Evolutionary conservation across 2,329 filamentous ascomycete genomes (phyloP).

Genomic region (Ceratocystis papillata): DNA sequence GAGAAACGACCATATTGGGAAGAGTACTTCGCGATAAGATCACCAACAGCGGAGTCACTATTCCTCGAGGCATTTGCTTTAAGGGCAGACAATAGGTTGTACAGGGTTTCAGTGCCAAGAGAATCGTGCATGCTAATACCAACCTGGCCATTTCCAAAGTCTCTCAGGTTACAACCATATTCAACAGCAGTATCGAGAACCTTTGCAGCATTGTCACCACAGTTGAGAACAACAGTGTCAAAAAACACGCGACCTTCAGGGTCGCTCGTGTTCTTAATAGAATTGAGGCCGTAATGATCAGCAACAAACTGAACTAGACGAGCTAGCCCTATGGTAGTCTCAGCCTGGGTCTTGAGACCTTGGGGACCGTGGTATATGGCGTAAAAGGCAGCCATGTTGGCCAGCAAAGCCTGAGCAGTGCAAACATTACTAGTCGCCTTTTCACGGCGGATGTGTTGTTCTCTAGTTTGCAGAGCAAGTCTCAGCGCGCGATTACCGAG

Average conservation of each 20-base stretch:
- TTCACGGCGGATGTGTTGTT: slow-evolving; percentile 91
- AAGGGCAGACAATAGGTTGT: slow-evolving; percentile 36
- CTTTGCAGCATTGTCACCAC: slow-evolving; percentile 37
- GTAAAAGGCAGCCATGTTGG: slow-evolving; percentile 94
- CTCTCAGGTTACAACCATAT: slow-evolving; percentile 28
- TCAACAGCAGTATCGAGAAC: slow-evolving; percentile 17
- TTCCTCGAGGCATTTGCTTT: slow-evolving; percentile 28
- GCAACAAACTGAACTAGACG: slow-evolving; percentile 57
- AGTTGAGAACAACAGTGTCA: slow-evolving; percentile 66
- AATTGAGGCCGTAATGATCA: slow-evolving; percentile 51
- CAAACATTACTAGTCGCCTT: slow-evolving; percentile 98
- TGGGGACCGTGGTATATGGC: slow-evolving; percentile 85
- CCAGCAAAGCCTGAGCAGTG: slow-evolving; percentile 83
- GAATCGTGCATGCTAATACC: slow-evolving; percentile 31
- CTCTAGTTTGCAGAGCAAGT: slow-evolving; percentile 78
- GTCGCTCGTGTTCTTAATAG: slow-evolving; percentile 46
- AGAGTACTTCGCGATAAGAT: slow-evolving; percentile 27
- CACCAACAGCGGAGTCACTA: slow-evolving; percentile 24
- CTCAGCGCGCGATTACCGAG: slow-evolving; percentile 71
- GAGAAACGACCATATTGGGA: slow-evolving; percentile 20
- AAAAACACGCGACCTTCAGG: slow-evolving; percentile 53
- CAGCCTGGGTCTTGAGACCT: slow-evolving; percentile 72
- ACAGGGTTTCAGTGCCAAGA: slow-evolving; percentile 35
- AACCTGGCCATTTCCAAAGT: slow-evolving; percentile 30
- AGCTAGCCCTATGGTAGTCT: slow-evolving; percentile 61